Percentiles rank a stretch among this genome's conserved stretches.
Conservation (phyloP, 2,329 filamentous ascomycete genomes). For the Fusarium sp. region DNA sequence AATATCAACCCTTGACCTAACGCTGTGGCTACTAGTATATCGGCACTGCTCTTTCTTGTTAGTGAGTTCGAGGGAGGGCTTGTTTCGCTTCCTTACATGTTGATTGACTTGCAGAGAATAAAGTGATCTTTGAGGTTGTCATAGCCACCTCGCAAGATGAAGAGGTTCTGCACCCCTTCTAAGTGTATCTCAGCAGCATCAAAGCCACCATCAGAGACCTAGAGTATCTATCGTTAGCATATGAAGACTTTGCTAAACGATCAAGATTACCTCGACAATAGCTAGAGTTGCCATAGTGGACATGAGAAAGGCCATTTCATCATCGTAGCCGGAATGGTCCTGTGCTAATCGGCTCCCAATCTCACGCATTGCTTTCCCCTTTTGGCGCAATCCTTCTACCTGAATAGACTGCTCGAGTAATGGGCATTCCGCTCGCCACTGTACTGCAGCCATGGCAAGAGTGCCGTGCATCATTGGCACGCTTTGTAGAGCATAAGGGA, state of each 20-base stretch:
- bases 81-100: too few species aligned
- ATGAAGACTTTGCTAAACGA: rapidly evolving
- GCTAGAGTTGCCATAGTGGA: not conserved
- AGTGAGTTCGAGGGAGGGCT: not conserved
- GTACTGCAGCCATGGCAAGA: not conserved
- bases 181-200: not conserved
- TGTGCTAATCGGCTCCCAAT: not conserved
- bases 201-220: not conserved
- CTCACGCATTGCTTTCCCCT: not conserved
- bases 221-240: not conserved
- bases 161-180: not conserved
- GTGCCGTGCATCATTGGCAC: not conserved
- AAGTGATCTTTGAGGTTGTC: not conserved
- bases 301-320: not conserved
- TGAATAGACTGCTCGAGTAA: not conserved
- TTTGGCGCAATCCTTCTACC: not conserved
- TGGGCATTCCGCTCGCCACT: not conserved
- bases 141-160: not conserved
- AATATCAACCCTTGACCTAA: not conserved
- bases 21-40: not conserved
- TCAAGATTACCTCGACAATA: not conserved
- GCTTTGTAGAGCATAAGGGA: not conserved
- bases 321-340: rapidly evolving
- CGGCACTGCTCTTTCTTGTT: not conserved
- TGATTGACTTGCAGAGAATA: not conserved